phyloP scores from a whole-genome alignment of 139 green algal species.

The Coelastrella sp. region DNA sequence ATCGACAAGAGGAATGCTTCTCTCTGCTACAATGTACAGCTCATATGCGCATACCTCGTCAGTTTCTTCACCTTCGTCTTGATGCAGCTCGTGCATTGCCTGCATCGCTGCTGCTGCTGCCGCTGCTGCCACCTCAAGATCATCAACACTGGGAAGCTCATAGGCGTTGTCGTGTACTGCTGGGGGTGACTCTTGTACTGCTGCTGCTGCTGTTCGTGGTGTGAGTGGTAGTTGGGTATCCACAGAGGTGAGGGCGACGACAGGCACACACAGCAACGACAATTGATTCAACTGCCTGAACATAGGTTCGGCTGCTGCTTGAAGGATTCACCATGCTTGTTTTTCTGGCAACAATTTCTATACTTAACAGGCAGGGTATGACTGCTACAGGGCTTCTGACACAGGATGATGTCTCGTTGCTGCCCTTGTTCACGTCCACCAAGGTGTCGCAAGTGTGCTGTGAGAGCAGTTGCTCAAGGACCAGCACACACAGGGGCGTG shows the following conservation, averaged over 20 bases:
- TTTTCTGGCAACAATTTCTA: too few relatives aligned
- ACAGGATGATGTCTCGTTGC: too few relatives aligned
- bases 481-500: not conserved
- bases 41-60: not conserved
- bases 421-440: not conserved
- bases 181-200: not conserved
- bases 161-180: not conserved
- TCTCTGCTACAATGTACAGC: too few relatives aligned
- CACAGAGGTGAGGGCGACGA: not conserved
- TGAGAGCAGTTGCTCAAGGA: not conserved
- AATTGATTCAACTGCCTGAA: too few relatives aligned
- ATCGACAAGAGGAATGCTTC: too few relatives aligned
- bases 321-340: too few relatives aligned
- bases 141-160: slow-evolving; percentile 72
- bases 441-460: not conserved
- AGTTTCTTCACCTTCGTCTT: not conserved
- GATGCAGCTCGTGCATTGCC: slow-evolving; percentile 48
- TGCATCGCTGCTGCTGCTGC: slow-evolving; percentile 72
- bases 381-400: too few relatives aligned
- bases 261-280: not conserved
- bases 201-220: not conserved
- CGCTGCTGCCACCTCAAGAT: slow-evolving; percentile 75
- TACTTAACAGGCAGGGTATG: too few relatives aligned
- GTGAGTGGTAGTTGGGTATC: not conserved
- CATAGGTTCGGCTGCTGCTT: too few relatives aligned